Evolutionary conservation across 129 eudicot genomes (phyloP).

Genomic region (Saussurea involucrata): DNA sequence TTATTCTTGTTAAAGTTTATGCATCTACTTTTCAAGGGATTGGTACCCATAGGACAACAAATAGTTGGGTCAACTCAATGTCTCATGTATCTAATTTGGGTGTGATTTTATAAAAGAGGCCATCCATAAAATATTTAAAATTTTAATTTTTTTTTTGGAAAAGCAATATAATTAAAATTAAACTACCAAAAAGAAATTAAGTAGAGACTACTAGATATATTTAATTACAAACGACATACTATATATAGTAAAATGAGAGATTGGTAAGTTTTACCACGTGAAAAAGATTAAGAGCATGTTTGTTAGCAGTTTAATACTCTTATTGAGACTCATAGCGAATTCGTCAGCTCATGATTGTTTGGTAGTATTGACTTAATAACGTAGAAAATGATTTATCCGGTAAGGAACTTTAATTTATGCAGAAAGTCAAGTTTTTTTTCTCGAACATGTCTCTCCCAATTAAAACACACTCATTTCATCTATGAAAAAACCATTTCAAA

Average conservation of each 20-base stretch:
- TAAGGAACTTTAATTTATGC: no score
- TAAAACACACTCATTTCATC: no score
- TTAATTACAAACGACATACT: not conserved
- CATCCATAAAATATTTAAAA: not conserved
- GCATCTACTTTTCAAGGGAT: constrained; percentile 15
- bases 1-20: constrained; percentile 10
- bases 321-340: no score
- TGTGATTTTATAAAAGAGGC: not conserved
- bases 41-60: constrained; percentile 12
- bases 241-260: not conserved
- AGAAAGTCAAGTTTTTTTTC: no score
- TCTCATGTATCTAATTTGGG: not conserved
- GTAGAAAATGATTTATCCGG: no score
- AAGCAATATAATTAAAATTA: not conserved
- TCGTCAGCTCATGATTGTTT: no score
- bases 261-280: not conserved
- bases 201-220: not conserved
- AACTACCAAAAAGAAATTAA: not conserved
- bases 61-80: constrained; percentile 11
- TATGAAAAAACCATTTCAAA: no score
- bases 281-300: not conserved
- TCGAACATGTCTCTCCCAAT: no score
- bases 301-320: no score
- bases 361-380: no score
- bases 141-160: not conserved